Evolutionary conservation across 805 yeast genomes (phyloP), one percentile per base, ranked within the genome.

Genomic region (Saccharomyces cerevisiae): DNA sequence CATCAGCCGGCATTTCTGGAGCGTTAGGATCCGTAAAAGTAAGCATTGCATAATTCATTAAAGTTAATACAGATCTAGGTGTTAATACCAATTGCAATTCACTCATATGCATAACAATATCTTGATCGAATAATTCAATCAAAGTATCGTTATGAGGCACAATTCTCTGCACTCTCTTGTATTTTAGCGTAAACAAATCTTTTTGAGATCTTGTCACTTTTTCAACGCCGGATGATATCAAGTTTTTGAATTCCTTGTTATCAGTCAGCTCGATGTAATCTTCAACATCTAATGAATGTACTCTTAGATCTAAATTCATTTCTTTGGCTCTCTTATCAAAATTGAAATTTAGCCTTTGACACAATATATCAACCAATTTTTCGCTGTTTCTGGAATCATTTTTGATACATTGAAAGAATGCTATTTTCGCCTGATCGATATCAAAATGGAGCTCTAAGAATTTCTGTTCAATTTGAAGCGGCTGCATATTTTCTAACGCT

Each of bases 21-120:
- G 86, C 84, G 57, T 81, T 54, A 0, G 96, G 96, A 68, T 85
- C 85, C 0, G 97, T 86, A 67, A 94, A 94, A 0, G 98, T 94
- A 48, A 89, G 87, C 63, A 91, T 73, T 1, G 87, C 76, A 67
- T 85, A 94, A 67, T 90, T 92, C 58, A 92, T 70, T 13, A 94
- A 72, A 1, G 95, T 85, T 57, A 94, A 74, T 14, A 87, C 70
- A 1, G 96, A 86, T 63, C 82, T 86, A 49, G 97, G 81, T 0
- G 95, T 82, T 6, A 91, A 70, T 2, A 87, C 85, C 41, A 87
- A 77, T 57, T 81, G 81, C 52, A 94, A 79, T 13, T 95, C 89
- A 0, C 96, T 89, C 70, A 94, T 77, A 47, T 82, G 77, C 51
- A 94, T 72, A 8, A 79, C 75, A 4, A 91, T 79, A 59, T 80